Conservation (phyloP, 306 rosid genomes). For the Cotoneaster glaucophyllus region DNA sequence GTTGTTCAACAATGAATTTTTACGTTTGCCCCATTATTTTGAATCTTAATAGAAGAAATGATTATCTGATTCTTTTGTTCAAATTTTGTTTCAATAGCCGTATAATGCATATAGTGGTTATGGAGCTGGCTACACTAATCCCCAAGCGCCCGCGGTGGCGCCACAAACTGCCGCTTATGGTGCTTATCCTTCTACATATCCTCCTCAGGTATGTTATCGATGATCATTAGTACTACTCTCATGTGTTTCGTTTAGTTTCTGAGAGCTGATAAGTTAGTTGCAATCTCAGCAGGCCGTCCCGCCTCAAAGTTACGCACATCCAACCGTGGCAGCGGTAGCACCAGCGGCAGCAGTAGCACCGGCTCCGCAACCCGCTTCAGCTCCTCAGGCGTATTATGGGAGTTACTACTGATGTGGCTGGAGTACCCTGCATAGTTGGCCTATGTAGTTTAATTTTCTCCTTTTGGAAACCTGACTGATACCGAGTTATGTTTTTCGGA, state of each 20-base stretch:
- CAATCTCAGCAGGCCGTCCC: slow-evolving; percentile 54
- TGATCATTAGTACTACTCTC: neutral
- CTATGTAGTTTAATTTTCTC: slow-evolving; percentile 20
- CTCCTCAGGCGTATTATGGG: slow-evolving; percentile 79
- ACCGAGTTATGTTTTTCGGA: neutral
- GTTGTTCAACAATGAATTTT: neutral
- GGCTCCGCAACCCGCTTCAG: slow-evolving; percentile 68
- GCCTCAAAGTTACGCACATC: slow-evolving; percentile 69
- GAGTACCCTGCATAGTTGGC: slow-evolving; percentile 14
- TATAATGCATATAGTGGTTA: slow-evolving; percentile 74
- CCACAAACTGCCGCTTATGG: slow-evolving; percentile 73
- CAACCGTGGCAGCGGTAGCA: slow-evolving; percentile 37
- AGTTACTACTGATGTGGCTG: slow-evolving; percentile 51
- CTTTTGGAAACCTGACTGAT: neutral
- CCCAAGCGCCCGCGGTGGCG: slow-evolving; percentile 53
- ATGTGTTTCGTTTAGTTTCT: neutral
- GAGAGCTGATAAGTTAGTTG: neutral
- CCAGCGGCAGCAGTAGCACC: slow-evolving; percentile 33
- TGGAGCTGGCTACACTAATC: slow-evolving; percentile 49
- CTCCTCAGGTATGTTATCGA: slow-evolving; percentile 57
- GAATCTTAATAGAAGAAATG: neutral
- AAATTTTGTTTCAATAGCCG: slow-evolving; percentile 45
- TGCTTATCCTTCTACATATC: slow-evolving; percentile 76
- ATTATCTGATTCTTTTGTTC: neutral
- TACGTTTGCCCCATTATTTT: neutral